Percentiles rank a stretch among this genome's conserved stretches.
These are phyloP conservation scores for Rubia tinctorum DNA, from an alignment of 305 asterid species.

Conservation along the genomic window DNA sequence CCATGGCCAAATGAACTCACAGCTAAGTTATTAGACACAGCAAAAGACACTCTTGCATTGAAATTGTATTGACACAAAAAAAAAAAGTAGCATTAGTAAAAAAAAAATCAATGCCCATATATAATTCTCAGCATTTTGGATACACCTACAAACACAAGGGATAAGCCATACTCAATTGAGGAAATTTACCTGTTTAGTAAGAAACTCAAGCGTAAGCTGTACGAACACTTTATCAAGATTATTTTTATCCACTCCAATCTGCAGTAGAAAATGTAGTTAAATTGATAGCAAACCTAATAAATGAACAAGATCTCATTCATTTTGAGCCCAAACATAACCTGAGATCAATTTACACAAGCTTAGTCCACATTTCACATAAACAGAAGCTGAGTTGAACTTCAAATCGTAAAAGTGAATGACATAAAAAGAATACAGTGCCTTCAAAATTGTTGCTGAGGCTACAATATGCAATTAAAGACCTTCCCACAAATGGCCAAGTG, in stretches of 20 bases:
- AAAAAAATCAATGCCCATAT: background rate
- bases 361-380: background rate
- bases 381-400: background rate
- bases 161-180: constrained; percentile 1
- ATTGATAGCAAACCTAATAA: background rate
- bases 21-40: background rate
- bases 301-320: background rate
- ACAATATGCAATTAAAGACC: background rate
- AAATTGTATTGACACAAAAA: background rate
- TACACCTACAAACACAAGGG: background rate
- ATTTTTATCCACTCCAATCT: constrained; percentile 81
- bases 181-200: constrained; percentile 73
- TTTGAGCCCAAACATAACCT: background rate
- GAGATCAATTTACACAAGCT: background rate
- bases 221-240: constrained; percentile 72
- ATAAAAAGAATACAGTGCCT: background rate
- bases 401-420: background rate
- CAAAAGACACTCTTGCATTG: background rate
- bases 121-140: background rate
- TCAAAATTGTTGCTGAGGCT: background rate
- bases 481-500: background rate
- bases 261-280: no score
- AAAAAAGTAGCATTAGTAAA: background rate
- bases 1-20: background rate
- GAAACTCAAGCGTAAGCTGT: constrained; percentile 91